A percentile compares a stretch with the other conserved stretches of the same genome.
phyloP scores from a whole-genome alignment of 1,284 basidiomycete species.

The Lentinula novae-zelandiae region DNA sequence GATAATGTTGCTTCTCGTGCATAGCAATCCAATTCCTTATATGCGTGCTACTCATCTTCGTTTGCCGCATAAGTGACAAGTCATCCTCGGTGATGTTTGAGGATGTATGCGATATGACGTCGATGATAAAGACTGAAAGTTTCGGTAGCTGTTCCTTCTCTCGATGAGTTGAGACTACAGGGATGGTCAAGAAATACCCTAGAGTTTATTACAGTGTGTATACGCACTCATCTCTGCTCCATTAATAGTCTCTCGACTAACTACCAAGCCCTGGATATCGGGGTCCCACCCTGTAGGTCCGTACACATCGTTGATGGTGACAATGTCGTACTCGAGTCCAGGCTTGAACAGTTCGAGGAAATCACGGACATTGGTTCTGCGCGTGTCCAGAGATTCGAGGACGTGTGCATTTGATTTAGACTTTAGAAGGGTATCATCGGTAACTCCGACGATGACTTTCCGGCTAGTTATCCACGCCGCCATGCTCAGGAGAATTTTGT shows the following conservation, averaged over 20 bases:
- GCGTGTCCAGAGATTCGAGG: conserved; percentile 61
- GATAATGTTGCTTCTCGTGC: neutral
- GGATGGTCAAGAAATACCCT: neutral
- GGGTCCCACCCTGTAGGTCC: conserved; percentile 86
- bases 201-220: neutral
- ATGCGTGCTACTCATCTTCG: conserved; percentile 89
- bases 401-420: conserved; percentile 73
- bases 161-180: conserved; percentile 61
- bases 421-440: conserved; percentile 71
- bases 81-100: conserved; percentile 59
- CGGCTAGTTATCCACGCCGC: conserved; percentile 74
- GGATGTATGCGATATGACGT: conserved; percentile 74
- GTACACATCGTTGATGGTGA: conserved; percentile 77
- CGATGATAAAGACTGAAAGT: conserved; percentile 74
- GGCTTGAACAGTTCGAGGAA: conserved; percentile 74
- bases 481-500: conserved; percentile 96
- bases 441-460: conserved; percentile 89
- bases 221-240: conserved; percentile 72
- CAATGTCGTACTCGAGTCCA: conserved; percentile 58
- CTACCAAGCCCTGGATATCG: conserved; percentile 82
- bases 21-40: conserved; percentile 78
- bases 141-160: conserved; percentile 50
- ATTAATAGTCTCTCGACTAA: conserved; percentile 79
- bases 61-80: conserved; percentile 61
- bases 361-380: conserved; percentile 50